Evolutionary conservation across 1,284 basidiomycete genomes (phyloP).

Genomic region (Cryptococcus floricola): DNA sequence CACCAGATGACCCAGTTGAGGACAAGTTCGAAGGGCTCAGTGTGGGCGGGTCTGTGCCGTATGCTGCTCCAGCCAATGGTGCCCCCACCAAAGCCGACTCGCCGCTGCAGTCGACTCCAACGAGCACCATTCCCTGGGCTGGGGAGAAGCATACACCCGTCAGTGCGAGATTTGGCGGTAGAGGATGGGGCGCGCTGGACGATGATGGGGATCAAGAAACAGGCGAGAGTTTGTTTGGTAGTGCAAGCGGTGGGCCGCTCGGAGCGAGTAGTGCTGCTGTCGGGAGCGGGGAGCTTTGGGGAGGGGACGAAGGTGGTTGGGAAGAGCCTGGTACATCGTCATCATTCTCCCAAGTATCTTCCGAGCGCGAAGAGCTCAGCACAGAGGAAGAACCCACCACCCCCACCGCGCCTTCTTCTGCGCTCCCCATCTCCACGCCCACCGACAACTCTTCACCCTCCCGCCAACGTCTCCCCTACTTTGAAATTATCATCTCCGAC

Average conservation of each 20-base stretch:
- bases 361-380: not conserved
- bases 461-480: conserved; percentile 37
- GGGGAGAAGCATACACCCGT: conserved; percentile 5
- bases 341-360: not conserved
- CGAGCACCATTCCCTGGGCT: not conserved
- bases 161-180: conserved; percentile 26
- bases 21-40: conserved; percentile 38
- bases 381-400: not conserved
- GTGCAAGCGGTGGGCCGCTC: conserved; percentile 12
- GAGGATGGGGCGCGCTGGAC: conserved; percentile 36
- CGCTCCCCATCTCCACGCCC: not conserved
- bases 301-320: conserved; percentile 24
- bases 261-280: not conserved
- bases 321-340: conserved; percentile 15
- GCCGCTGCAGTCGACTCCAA: too few relatives aligned
- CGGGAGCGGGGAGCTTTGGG: conserved; percentile 10
- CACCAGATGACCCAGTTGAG: conserved; percentile 22
- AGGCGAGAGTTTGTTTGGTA: conserved; percentile 24
- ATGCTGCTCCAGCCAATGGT: conserved; percentile 5
- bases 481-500: conserved; percentile 81
- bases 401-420: not conserved
- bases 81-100: conserved; percentile 2
- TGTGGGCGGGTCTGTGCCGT: conserved; percentile 24
- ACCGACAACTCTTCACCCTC: conserved; percentile 60
- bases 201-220: conserved; percentile 21